These are phyloP conservation scores for Ploettnerulaceae sp. DNA, from an alignment of 2,329 filamentous ascomycete species.

Conservation along the genomic window DNA sequence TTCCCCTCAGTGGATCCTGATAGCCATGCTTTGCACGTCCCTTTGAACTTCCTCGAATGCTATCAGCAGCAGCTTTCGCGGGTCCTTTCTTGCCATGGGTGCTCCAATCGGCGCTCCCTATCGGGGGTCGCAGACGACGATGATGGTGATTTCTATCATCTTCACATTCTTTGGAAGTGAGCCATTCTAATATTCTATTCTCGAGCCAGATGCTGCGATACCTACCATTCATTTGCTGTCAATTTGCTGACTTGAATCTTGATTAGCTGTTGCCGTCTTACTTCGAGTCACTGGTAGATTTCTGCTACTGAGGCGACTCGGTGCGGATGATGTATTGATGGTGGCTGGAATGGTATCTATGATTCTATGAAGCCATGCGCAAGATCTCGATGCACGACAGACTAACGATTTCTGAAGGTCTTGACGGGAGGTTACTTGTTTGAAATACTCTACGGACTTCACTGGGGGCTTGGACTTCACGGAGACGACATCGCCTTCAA, in stretches of 20 bases:
- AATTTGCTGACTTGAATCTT: not conserved
- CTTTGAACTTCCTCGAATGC: too few relatives aligned
- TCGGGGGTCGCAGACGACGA: not conserved
- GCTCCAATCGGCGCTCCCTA: too few relatives aligned
- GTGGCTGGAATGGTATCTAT: conserved; percentile 11
- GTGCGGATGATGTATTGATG: conserved; percentile 17
- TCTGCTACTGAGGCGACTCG: conserved; percentile 10
- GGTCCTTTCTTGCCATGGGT: too few relatives aligned
- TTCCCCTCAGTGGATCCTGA: too few relatives aligned
- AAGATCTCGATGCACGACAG: not conserved
- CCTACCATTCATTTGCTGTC: too few relatives aligned
- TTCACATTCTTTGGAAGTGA: conserved; percentile 15
- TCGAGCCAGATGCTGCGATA: not conserved
- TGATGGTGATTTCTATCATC: conserved; percentile 6
- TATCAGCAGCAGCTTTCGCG: too few relatives aligned
- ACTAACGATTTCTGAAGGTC: conserved; percentile 2
- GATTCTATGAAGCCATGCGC: not conserved
- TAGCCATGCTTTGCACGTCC: too few relatives aligned
- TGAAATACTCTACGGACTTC: conserved; percentile 15
- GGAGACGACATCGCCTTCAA: conserved; percentile 1
- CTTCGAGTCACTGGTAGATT: conserved; percentile 14
- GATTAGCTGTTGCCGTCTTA: conserved; percentile 11
- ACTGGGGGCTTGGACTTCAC: conserved; percentile 17
- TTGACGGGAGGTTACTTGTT: conserved; percentile 17
- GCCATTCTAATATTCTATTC: not conserved